Percentiles rank a stretch among this genome's conserved stretches.
phyloP scores from a whole-genome alignment of 1,284 basidiomycete genomes.

The Mycosarcoma maydis region DNA sequence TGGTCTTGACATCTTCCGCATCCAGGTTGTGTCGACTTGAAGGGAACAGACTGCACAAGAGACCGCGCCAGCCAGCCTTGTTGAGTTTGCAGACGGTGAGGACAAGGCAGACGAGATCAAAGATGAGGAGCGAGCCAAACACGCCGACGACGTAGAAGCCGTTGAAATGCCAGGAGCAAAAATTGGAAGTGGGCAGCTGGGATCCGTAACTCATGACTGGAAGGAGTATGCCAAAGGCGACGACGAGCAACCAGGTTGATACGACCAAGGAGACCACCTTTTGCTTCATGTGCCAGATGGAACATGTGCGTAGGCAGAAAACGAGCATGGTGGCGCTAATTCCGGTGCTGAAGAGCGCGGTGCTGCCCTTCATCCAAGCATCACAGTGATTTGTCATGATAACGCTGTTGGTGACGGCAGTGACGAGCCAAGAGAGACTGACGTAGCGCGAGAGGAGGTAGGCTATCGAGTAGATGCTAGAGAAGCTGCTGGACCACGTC shows the following conservation, averaged over 20 bases:
- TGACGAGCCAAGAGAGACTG: slow-evolving; percentile 52
- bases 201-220: slow-evolving; percentile 34
- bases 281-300: slow-evolving; percentile 53
- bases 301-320: slow-evolving; percentile 55
- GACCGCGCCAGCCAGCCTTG: slow-evolving; percentile 50
- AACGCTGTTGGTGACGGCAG: slow-evolving; percentile 48
- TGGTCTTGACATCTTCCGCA: slow-evolving; percentile 53
- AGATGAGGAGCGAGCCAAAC: slow-evolving; percentile 39
- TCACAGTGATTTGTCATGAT: slow-evolving; percentile 41
- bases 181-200: slow-evolving; percentile 42
- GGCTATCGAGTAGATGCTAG: slow-evolving; percentile 50
- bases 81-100: slow-evolving; percentile 57
- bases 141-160: slow-evolving; percentile 44
- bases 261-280: slow-evolving; percentile 44
- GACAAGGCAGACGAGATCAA: slow-evolving; percentile 48
- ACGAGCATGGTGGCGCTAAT: slow-evolving; percentile 55
- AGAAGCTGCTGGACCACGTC: slow-evolving; percentile 46
- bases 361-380: slow-evolving; percentile 39
- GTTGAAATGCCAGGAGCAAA: slow-evolving; percentile 50
- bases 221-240: slow-evolving; percentile 43
- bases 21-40: slow-evolving; percentile 30
- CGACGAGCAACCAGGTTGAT: slow-evolving; percentile 44
- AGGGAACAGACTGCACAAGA: slow-evolving; percentile 42
- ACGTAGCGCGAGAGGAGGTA: slow-evolving; percentile 54
- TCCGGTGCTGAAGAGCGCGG: slow-evolving; percentile 46